phyloP scores from a whole-genome alignment of 2,329 filamentous ascomycete species.

The Aspergillus sojae region DNA sequence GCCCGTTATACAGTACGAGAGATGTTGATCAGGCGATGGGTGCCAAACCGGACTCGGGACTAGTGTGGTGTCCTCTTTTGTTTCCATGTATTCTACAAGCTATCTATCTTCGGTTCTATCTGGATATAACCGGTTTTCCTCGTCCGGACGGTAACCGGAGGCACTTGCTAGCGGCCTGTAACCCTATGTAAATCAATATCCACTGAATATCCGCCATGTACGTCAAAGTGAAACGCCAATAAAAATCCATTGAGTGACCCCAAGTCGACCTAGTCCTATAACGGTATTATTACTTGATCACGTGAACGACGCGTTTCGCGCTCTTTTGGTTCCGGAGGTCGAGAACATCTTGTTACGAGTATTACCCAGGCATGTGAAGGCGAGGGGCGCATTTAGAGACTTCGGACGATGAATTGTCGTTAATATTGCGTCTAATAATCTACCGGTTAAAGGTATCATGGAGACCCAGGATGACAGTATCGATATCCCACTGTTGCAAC shows the following conservation, averaged over 20 bases:
- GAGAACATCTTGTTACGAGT: neutral
- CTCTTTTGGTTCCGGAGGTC: constrained; percentile 19
- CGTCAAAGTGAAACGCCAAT: neutral
- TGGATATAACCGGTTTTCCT: neutral
- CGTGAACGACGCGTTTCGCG: constrained; percentile 37
- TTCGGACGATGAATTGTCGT: neutral
- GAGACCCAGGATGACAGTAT: constrained; percentile 45
- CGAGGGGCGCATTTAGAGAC: neutral
- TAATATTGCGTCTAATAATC: neutral
- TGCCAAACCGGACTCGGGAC: constrained; percentile 74
- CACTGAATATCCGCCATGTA: neutral
- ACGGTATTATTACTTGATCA: constrained; percentile 32
- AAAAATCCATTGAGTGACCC: neutral
- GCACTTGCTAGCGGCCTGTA: constrained; percentile 7
- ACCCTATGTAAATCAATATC: constrained; percentile 15
- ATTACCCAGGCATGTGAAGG: neutral
- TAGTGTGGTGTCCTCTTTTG: constrained; percentile 32
- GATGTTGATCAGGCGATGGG: constrained; percentile 80
- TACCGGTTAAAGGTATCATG: constrained; percentile 26
- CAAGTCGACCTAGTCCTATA: constrained; percentile 15
- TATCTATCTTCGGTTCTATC: neutral
- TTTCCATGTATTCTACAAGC: constrained; percentile 3
- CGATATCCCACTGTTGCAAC: constrained; percentile 44
- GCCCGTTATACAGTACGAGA: constrained; percentile 76
- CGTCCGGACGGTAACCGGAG: neutral